phyloP scores from a whole-genome alignment of 257 asterid genomes.

The Gentiana macrophylla region DNA sequence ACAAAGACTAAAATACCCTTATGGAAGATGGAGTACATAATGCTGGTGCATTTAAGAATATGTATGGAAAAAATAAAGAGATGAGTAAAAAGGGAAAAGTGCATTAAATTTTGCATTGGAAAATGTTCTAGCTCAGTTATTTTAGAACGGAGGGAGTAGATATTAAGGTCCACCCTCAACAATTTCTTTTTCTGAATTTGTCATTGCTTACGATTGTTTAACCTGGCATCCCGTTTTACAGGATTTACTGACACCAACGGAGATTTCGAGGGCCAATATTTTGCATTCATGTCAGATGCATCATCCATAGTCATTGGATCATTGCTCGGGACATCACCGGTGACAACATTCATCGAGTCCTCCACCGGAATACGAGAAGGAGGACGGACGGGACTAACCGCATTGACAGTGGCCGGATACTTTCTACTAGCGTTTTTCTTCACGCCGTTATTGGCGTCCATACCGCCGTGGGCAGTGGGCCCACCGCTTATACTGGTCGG shows the following conservation, averaged over 20 bases:
- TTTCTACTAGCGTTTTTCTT: slow-evolving; percentile 74
- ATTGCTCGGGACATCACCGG: slow-evolving; percentile 84
- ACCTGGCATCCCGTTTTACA: slow-evolving; percentile 32
- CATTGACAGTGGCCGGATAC: slow-evolving; percentile 76
- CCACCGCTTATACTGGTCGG: slow-evolving; percentile 92
- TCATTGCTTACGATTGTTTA: no score
- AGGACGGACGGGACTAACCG: slow-evolving; percentile 84
- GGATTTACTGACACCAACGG: slow-evolving; percentile 62
- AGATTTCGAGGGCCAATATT: slow-evolving; percentile 81
- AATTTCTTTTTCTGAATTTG: no score
- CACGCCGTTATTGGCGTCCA: slow-evolving; percentile 89
- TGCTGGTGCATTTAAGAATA: no score
- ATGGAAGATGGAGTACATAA: no score
- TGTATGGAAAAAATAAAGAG: no score
- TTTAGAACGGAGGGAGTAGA: no score
- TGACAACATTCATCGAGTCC: slow-evolving; percentile 76
- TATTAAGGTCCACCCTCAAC: no score
- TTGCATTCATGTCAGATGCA: slow-evolving; percentile 93
- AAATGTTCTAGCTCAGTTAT: no score
- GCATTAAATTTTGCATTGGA: no score
- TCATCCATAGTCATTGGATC: slow-evolving; percentile 73
- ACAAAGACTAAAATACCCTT: no score
- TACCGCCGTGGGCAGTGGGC: slow-evolving; percentile 98
- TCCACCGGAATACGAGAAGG: slow-evolving; percentile 95
- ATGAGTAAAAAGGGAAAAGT: no score